Evolutionary conservation across 2,329 filamentous ascomycete species (phyloP), one percentile per base, ranked within the genome.

Genomic region (Acephala macrosclerotiorum): DNA sequence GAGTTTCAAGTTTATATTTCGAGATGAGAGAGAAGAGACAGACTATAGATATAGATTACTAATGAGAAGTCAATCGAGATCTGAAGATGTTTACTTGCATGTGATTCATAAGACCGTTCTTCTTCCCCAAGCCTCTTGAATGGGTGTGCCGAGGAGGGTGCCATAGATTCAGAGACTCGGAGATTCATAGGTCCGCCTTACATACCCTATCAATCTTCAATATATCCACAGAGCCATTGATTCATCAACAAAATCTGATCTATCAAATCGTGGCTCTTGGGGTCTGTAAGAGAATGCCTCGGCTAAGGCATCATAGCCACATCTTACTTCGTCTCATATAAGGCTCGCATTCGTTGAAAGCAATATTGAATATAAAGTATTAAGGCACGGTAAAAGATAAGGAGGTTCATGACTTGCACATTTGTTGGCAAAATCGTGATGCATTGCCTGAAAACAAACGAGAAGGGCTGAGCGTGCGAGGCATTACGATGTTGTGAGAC

Each of bases 21-120:
- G n/a, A 59, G n/a, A 45, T 42, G 57, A 49, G 45, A 45, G 16
- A 45, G 7, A 20, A n/a, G 7, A 42, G 6, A 25, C 45, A 49
- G 45, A 49, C 9, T n/a, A 11, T 59, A 59, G 57, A 59, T 6
- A 59, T 59, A 59, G 35, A 59, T 26, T 42, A 6, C 8, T 20
- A 22, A 22, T 22, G 16, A 42, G 45, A 49, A 49, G n/a, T 49
- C 45, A 49, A 49, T 49, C 14, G 45, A 25, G n/a, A 22, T 25
- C n/a, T 22, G 20, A 49, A 22, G 25, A 25, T 12, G n/a, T 2
- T 49, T 42, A n/a, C 40, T 18, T 42, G 40, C 18, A 42, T 42
- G 9, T 33, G 29, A 33, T 9, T 33, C 9, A 9, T 33, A 9
- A 33, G 29, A 33, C 4, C 29, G 29, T 33, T 33, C 9, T 33